Base-by-base conservation (phyloP, 129 eudicot genomes). In the Arctium minus region DNA sequence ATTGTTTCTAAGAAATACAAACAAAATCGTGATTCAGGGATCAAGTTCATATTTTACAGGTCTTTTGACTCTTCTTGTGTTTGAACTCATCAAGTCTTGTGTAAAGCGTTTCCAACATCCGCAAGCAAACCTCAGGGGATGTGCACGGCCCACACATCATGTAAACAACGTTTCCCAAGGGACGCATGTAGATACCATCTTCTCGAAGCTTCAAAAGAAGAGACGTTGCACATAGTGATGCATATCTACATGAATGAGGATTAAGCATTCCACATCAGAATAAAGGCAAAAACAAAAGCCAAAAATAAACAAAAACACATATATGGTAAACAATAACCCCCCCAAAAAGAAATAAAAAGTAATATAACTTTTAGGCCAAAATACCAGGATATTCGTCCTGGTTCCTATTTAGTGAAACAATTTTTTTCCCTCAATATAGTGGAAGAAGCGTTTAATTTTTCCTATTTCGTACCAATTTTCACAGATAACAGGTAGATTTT, bases 91-190 rank as follows among this genome's bases (percentile, higher is more conserved):
- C 91, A 4, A 96, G 88, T 82, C 95, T 79, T 22, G 40, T 39
- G 76, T 85, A 85, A n/a, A 96, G 86, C 62, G 85, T 93, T 79
- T 81, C 84, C 53, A 93, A 83, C 44, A 90, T 48, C 56, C 72
- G 83, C 56, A 64, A 76, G 88, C 98, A 93, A 30, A 76, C 82
- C 3, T 72, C 80, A 9, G 92, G 89, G 42, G 96, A 86, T 8
- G 99, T 91, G 84, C 93, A 90, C 6, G 99, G 99, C 77, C 97
- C 98, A 39, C 97, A 91, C 97, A 96, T 96, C 36, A 93, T 84
- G 80, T 96, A 96, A 37, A 93, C 86, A 39, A 96, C 97, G 70
- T 96, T 93, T 56, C 99, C 99, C 76, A 96, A 84, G 35, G 99
- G 96, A 76, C 99, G 89, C 94, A 83, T 90, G 81, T 83, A 93